Evolutionary conservation across 495 filamentous ascomycete species (phyloP), one percentile per base, ranked within the genome.

Genomic region (Podospora pseudopauciseta): DNA sequence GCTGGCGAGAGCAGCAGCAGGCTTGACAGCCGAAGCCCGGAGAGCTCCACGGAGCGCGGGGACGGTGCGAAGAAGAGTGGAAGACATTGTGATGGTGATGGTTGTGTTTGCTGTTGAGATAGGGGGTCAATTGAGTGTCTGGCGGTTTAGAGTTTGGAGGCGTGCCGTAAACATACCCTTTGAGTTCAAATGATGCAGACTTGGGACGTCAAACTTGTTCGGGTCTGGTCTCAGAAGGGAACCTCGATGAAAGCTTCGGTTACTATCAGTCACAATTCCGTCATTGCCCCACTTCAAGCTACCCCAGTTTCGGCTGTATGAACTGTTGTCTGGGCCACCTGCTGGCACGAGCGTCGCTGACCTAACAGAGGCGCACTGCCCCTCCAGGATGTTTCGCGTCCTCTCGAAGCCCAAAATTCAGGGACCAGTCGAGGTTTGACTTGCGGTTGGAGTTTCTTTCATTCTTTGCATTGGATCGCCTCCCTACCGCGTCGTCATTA

Each of bases 1-100:
- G 78, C 86, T 86, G 39, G 39, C 39, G 74, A 89, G 77, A 68
- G 86, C 86, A 74, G 87, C 85, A 72, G 82, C 77, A 67, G 78
- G 76, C 75, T 80, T 77, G 68, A 70, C 65, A 62, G 77, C 79
- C 20, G 75, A 74, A 70, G 72, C 74, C 64, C 75, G 79, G 75
- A 84, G 79, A 77, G 82, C 77, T 67, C 78, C 80, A 69, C 78
- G 80, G 49, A 74, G 80, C 58, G 76, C 76, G 63, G 80, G 79
- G 49, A 74, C 75, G 54, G 85, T 80, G 71, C 86, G 86, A 61
- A 86, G 76, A 39, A 88, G 81, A 26, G 83, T 79, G 20, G 84
- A 76, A 71, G 84, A 82, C 85, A 86, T 87, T 54, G 65, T 79
- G 70, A 16, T n/a, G 66, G 66, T 79, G 71, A 16, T 18, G 67